Evolutionary conservation across 495 filamentous ascomycete genomes (phyloP), one percentile per base, ranked within the genome.

Genomic region (Neurospora sp.): DNA sequence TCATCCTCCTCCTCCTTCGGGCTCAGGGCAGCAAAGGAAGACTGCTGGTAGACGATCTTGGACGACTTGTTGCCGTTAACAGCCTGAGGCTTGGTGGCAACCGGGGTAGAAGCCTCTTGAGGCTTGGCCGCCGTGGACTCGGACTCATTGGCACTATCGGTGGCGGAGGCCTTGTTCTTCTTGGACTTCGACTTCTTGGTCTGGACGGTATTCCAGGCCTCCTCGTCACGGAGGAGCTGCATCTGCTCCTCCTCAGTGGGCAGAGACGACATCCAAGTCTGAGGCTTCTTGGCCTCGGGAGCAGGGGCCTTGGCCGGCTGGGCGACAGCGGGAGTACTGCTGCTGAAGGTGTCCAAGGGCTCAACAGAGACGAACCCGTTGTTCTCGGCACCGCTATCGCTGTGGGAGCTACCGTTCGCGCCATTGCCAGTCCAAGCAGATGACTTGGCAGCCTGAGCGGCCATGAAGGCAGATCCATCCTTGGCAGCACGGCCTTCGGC

Each of bases 171-270:
- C 73, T 81, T 80, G 82, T 82, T 87, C 82, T 85, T 85, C 69
- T 79, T 78, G 80, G 82, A 83, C 62, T 39, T 72, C 0, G 78
- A 43, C 80, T 95, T 94, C 82, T 95, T 94, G 74, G 89, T 92
- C 70, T 87, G 85, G 70, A 95, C 92, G 28, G 92, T 93, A 73
- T 85, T 93, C 92, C 92, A 94, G 39, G 88, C 88, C 72, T 90
- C 88, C 76, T 89, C 84, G 59, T 87, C 87, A 38, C 83, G 87
- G 38, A 93, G 83, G 75, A 91, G 83, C 80, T 91, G 87, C 82
- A 96, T 83, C 83, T 96, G 93, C 81, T 96, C 93, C 78, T 97
- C 93, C 82, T 96, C 93, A 0, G 92, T 92, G 6, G 90, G 92
- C 54, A 92, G 84, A 71, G 86, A 86, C 62, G 85, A 81, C 59